phyloP scores from a whole-genome alignment of 805 yeast genomes.

The Pichia cabralensis region DNA sequence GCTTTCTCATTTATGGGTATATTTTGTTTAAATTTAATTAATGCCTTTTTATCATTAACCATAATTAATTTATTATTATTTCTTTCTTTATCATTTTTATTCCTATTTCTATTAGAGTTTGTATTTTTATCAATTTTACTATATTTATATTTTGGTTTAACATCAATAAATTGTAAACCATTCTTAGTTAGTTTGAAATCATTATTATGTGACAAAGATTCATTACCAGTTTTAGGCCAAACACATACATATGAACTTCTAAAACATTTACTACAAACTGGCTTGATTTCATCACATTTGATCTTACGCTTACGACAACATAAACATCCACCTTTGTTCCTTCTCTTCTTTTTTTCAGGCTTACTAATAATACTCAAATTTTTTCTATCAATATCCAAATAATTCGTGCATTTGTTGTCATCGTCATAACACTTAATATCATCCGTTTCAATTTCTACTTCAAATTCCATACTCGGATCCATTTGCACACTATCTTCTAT shows the following conservation, averaged over 20 bases:
- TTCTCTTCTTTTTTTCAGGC: too few relatives aligned
- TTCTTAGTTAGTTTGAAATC: conserved; percentile 12
- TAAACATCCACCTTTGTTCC: conserved; percentile 16
- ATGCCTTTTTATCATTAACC: conserved; percentile 4
- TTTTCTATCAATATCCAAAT: too few relatives aligned
- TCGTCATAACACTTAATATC: too few relatives aligned
- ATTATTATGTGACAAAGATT: conserved; percentile 12
- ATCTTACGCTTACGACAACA: conserved; percentile 21
- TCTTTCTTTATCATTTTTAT: neutral
- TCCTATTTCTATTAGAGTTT: neutral
- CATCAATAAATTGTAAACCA: conserved; percentile 1
- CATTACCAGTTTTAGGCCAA: conserved; percentile 12
- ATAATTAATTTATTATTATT: too few relatives aligned
- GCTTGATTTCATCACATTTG: conserved; percentile 19
- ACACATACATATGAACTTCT: conserved; percentile 9
- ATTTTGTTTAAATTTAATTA: conserved; percentile 17
- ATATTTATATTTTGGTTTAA: neutral
- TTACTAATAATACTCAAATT: too few relatives aligned
- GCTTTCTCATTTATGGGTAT: too few relatives aligned
- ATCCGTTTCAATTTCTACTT: too few relatives aligned
- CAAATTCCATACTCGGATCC: too few relatives aligned
- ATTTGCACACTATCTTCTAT: too few relatives aligned
- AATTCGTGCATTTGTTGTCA: too few relatives aligned
- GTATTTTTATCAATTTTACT: too few relatives aligned
- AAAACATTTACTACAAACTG: conserved; percentile 13